Evolutionary conservation across 768 basidiomycete genomes (phyloP), one percentile per base, ranked within the genome.

Genomic region (Heimioporus sp.): DNA sequence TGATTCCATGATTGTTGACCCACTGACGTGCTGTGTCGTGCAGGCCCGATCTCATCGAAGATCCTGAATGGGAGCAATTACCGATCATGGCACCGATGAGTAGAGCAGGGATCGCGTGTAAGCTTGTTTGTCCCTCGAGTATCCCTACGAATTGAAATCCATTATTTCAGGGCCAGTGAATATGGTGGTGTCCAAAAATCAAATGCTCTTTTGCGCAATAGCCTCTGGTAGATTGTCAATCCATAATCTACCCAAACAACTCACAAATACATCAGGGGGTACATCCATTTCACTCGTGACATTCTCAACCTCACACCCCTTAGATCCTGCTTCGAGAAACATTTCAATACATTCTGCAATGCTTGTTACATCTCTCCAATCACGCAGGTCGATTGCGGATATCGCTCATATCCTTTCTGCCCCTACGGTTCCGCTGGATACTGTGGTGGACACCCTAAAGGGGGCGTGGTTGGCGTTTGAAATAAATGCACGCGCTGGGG

Each of bases 111-210:
- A 74, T 72, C 70, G 76, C 85, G 54, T 65, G 85, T 85, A 61
- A 67, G 79, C 60, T 38, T 21, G 31, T 42, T 24, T 32, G 9
- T 43, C 2, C 31, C 48, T n/a, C 20, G 37, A 15, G 10, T 19
- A n/a, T 41, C n/a, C 11, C 7, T 34, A 37, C 6, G 21, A 24
- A 34, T 38, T 51, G 46, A 35, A 45, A 42, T 46, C 5, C 4
- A 19, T 32, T 49, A 37, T 53, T 50, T 40, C 12, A 91, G 88
- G 86, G 51, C 85, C 87, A 4, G 62, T 83, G 24, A 76, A 73
- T 53, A 76, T 79, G 15, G 67, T 69, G 1, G 48, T 76, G 4
- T 91, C 90, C 5, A 87, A 80, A 31, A 89, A 86, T 58, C 69
- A 74, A 45, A 66, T 72, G 11, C 71, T 88, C 37, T 53, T 88